Base-by-base conservation (phyloP, 2,329 filamentous ascomycete species). In the Ceratocystis lukuohia region DNA sequence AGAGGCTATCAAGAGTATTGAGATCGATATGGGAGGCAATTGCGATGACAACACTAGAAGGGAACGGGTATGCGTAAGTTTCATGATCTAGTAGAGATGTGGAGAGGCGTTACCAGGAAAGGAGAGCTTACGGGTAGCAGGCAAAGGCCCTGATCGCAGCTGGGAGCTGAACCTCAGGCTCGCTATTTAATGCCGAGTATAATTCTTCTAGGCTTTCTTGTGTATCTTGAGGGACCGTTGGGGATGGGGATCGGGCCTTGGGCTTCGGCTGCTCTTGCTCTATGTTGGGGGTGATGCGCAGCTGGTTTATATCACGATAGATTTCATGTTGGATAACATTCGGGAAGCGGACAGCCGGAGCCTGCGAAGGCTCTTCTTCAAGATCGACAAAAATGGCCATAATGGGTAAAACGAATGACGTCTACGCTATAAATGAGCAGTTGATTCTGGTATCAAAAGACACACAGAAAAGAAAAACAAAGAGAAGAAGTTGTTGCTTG, bases 1-100 rank as follows among this genome's bases (percentile, higher is more conserved):
- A 89, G 22, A 97, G 84, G 70, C 87, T 86, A 75, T 96, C 87
- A 71, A 96, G 83, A 15, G 89, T 88, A 75, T 93, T 96, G 63
- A 96, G 83, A 74, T 97, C 93, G 74, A 96, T 84, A 71, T 84
- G 82, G 41, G 84, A 82, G 62, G 89, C 88, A 70, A 96, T 83
- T 71, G 87, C 83, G 70, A 85, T 84, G 71, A 89, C 85, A 73
- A 96, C 84, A 71, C 91, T 96, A 78, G 17, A 67, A 46, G n/a
- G 66, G 44, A 62, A 30, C 1, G 15, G 44, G 46, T 41, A 15
- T 33, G 62, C 66, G 62, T 69, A 25, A 63, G 65, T 28, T 64
- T 41, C 44, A 46, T 17, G n/a, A 30, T 30, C 37, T 15, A 12
- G 7, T 17, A 2, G 3, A 65, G 12, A 17, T n/a, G 28, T 17